Percentiles rank a stretch among this genome's conserved stretches.
Evolutionary conservation across 1,139 yeast species (phyloP).

Genomic region (Kodamaea fungicola): DNA sequence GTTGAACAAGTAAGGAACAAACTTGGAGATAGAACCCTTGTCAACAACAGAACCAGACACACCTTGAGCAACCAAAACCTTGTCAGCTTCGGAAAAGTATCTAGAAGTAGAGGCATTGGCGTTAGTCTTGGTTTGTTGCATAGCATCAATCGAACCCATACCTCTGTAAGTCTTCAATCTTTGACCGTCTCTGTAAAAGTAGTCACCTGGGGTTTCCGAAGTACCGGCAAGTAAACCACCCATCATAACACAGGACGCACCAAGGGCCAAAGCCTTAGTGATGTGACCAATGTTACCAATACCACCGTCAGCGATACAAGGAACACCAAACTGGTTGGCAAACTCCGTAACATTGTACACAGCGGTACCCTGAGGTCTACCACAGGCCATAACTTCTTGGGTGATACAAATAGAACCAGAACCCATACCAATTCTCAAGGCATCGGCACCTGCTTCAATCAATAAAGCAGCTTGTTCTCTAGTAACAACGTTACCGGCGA

Average conservation of each 20-base stretch:
- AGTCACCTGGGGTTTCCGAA: slow-evolving; percentile 96
- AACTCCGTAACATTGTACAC: slow-evolving; percentile 85
- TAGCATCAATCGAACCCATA: slow-evolving; percentile 99
- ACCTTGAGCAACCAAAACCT: slow-evolving; percentile 98
- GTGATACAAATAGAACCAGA: slow-evolving; percentile 73
- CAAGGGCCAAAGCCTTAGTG: slow-evolving; percentile 92
- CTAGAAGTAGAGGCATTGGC: slow-evolving; percentile 98
- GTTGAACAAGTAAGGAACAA: slow-evolving; percentile 87
- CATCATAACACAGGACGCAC: slow-evolving; percentile 99
- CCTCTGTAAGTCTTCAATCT: slow-evolving; percentile 98
- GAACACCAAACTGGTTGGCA: slow-evolving; percentile 86
- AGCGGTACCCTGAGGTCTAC: slow-evolving; percentile 99
- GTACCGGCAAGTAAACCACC: slow-evolving; percentile 99
- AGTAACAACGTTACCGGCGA: slow-evolving; percentile 98
- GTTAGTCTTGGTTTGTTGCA: slow-evolving; percentile 85
- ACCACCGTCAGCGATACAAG: slow-evolving; percentile 99
- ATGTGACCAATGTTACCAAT: slow-evolving; percentile 98
- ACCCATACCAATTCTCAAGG: slow-evolving; percentile 99
- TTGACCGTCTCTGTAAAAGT: slow-evolving; percentile 96
- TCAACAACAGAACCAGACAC: slow-evolving; percentile 96
- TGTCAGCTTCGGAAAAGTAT: slow-evolving; percentile 93
- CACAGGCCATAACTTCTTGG: slow-evolving; percentile 99
- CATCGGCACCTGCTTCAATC: slow-evolving; percentile 97
- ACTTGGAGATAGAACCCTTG: slow-evolving; percentile 92
- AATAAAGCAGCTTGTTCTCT: slow-evolving; percentile 98